Conservation (phyloP, 768 basidiomycete species). For the Lenzites betulinus region DNA sequence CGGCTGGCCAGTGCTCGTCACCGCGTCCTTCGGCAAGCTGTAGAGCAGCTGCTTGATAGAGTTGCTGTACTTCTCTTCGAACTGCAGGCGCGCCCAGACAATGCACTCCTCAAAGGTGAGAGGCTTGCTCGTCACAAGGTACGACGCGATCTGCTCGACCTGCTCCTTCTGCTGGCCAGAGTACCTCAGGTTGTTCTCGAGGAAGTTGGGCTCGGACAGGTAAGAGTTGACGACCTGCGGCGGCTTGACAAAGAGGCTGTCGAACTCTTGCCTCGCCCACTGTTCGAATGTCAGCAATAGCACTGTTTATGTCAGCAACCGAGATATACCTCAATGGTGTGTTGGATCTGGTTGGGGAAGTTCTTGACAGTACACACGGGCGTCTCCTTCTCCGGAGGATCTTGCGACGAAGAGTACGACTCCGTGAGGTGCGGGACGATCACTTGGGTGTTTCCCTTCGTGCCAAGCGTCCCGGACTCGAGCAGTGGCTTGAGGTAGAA, state of each 20-base stretch:
- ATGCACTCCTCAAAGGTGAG: constrained; percentile 97
- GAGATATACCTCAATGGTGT: constrained; percentile 88
- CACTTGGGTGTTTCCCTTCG: constrained; percentile 97
- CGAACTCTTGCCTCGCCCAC: constrained; percentile 96
- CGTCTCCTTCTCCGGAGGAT: constrained; percentile 97
- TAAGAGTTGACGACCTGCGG: constrained; percentile 94
- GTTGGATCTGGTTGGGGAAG: constrained; percentile 97
- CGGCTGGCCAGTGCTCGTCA: constrained; percentile 89
- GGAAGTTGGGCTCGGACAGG: constrained; percentile 93
- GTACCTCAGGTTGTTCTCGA: constrained; percentile 88
- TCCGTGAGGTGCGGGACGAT: constrained; percentile 93
- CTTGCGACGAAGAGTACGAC: constrained; percentile 96
- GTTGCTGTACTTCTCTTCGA: constrained; percentile 92
- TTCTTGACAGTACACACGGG: constrained; percentile 98
- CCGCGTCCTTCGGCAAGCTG: constrained; percentile 92
- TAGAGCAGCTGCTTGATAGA: constrained; percentile 90
- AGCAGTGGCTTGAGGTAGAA: constrained; percentile 95
- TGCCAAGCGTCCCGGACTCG: constrained; percentile 97
- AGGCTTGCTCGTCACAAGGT: constrained; percentile 90
- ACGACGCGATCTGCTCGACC: constrained; percentile 84
- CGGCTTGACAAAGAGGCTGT: constrained; percentile 91
- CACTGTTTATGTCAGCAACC: neutral
- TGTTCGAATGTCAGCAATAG: constrained; percentile 32
- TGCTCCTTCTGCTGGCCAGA: constrained; percentile 92
- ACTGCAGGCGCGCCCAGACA: constrained; percentile 92